A percentile compares a stretch with the other conserved stretches of the same genome.
Evolutionary conservation across 2,329 filamentous ascomycete genomes (phyloP).

Genomic region (Botrytis porri): DNA sequence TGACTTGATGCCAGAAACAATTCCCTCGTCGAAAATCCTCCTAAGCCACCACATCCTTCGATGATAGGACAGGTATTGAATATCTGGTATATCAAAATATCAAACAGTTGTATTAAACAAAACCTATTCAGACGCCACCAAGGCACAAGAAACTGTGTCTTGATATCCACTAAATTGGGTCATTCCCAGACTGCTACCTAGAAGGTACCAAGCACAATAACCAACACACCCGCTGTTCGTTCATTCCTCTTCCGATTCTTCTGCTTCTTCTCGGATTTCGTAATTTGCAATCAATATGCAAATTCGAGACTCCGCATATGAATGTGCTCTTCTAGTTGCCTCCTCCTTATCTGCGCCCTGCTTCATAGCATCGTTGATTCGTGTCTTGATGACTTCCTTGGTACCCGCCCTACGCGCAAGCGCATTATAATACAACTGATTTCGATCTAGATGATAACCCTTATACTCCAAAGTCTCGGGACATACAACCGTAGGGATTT

Average conservation of each 20-base stretch:
- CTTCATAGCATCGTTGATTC: not conserved
- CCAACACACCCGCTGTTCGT: too few species aligned
- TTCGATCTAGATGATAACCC: not conserved
- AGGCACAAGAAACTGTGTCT: not conserved
- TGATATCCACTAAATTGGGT: not conserved
- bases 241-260: not conserved
- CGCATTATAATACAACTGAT: not conserved
- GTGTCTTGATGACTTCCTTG: not conserved
- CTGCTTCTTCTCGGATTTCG: not conserved
- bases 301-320: not conserved
- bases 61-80: not conserved
- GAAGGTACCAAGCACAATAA: not conserved
- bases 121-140: not conserved
- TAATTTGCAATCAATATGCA: not conserved
- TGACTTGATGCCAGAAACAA: not conserved
- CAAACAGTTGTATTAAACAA: too few species aligned
- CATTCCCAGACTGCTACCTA: too few species aligned
- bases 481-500: not conserved
- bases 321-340: not conserved
- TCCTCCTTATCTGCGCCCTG: not conserved
- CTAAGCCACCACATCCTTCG: not conserved
- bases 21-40: not conserved
- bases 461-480: not conserved
- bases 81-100: not conserved
- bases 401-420: not conserved